Conservation (phyloP, 805 yeast genomes). For the Ogataea salicorniae region DNA sequence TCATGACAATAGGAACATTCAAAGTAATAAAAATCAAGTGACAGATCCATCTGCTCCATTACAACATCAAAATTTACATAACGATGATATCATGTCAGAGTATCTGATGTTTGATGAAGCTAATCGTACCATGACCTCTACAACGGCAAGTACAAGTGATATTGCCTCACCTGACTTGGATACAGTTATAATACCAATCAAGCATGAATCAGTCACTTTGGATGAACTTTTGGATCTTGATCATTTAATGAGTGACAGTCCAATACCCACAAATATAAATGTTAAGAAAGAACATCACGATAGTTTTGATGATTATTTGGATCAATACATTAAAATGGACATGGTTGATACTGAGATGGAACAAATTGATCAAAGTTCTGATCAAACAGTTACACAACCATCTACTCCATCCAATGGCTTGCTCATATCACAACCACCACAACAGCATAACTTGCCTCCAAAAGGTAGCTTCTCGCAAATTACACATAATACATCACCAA, state of each 20-base stretch:
- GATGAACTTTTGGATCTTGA: constrained; percentile 8
- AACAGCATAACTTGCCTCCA: no score
- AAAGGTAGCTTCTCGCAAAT: no score
- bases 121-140: constrained; percentile 2
- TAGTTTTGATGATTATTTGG: constrained; percentile 15
- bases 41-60: neutral
- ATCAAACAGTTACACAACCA: neutral
- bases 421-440: no score
- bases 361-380: neutral
- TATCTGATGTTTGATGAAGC: constrained; percentile 9
- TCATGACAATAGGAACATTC: constrained; percentile 10
- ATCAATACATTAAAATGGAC: constrained; percentile 18
- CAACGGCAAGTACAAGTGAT: constrained; percentile 2
- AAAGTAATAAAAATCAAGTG: constrained; percentile 3
- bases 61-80: neutral
- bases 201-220: neutral
- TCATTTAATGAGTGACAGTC: neutral
- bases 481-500: neutral
- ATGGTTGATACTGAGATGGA: constrained; percentile 9
- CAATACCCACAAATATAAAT: neutral
- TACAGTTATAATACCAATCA: neutral
- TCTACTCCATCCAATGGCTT: no score
- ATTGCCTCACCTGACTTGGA: neutral
- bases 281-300: constrained; percentile 1
- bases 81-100: constrained; percentile 1